Evolutionary conservation across 306 rosid genomes (phyloP).

Genomic region (Erythrophleum fordii): DNA sequence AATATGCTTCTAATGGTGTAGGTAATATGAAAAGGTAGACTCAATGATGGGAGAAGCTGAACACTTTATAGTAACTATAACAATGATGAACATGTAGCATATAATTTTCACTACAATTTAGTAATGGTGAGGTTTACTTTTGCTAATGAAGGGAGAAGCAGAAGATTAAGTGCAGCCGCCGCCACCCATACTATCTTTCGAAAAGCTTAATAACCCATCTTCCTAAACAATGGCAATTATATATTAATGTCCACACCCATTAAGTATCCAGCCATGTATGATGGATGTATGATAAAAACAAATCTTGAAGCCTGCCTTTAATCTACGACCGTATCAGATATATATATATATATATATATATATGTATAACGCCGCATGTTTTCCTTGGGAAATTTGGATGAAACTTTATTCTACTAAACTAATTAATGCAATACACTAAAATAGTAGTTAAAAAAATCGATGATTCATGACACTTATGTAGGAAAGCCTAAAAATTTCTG

Average conservation of each 20-base stretch:
- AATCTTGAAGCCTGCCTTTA: too few relatives aligned
- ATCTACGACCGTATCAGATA: neutral
- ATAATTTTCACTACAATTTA: too few relatives aligned
- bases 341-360: too few relatives aligned
- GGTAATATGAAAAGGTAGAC: neutral
- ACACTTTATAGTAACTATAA: neutral
- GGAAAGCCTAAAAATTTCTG: neutral
- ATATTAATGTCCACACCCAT: neutral
- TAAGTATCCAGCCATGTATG: too few relatives aligned
- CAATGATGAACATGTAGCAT: neutral
- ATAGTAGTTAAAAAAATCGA: neutral
- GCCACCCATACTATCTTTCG: slow-evolving; percentile 12
- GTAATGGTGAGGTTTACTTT: neutral
- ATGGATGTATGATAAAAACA: too few relatives aligned
- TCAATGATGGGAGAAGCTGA: neutral
- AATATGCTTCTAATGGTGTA: neutral
- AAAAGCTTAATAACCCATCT: slow-evolving; percentile 9
- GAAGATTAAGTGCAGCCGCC: neutral
- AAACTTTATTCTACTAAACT: too few relatives aligned
- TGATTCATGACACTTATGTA: neutral
- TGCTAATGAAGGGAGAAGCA: neutral
- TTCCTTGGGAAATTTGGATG: too few relatives aligned
- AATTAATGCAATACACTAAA: neutral
- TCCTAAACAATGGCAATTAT: neutral
- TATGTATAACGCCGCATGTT: too few relatives aligned